phyloP scores from a whole-genome alignment of 331 rosid species.

The Pyrus hybrid region DNA sequence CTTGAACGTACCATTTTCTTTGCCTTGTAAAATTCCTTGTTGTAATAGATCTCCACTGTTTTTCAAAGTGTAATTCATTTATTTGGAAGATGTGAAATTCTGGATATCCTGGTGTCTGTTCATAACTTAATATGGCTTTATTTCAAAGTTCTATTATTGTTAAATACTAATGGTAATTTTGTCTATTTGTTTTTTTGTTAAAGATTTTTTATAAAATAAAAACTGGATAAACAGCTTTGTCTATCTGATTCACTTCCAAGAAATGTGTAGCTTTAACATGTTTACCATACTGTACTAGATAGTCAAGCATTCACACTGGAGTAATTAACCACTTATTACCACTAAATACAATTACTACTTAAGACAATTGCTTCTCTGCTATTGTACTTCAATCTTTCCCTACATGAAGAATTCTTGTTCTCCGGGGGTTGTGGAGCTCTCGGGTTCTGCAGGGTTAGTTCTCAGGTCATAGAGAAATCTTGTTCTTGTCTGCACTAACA shows the following conservation, averaged over 20 bases:
- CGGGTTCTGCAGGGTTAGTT: conserved; percentile 4
- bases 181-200: too few relatives aligned
- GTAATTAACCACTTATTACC: not conserved
- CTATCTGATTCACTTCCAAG: not conserved
- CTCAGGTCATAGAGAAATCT: conserved; percentile 32
- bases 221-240: not conserved
- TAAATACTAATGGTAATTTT: not conserved
- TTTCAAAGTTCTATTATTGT: not conserved
- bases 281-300: not conserved
- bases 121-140: not conserved
- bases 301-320: not conserved
- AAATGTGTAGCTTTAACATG: not conserved
- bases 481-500: conserved; percentile 25
- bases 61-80: not conserved
- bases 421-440: not conserved
- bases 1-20: not conserved
- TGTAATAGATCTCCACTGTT: not conserved
- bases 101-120: not conserved
- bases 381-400: not conserved
- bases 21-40: not conserved
- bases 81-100: not conserved
- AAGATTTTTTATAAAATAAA: too few relatives aligned
- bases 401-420: not conserved
- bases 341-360: not conserved
- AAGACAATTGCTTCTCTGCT: not conserved